Evolutionary conservation across 176 grass and related monocot species (phyloP).

Genomic region (Aegilops speltoides): DNA sequence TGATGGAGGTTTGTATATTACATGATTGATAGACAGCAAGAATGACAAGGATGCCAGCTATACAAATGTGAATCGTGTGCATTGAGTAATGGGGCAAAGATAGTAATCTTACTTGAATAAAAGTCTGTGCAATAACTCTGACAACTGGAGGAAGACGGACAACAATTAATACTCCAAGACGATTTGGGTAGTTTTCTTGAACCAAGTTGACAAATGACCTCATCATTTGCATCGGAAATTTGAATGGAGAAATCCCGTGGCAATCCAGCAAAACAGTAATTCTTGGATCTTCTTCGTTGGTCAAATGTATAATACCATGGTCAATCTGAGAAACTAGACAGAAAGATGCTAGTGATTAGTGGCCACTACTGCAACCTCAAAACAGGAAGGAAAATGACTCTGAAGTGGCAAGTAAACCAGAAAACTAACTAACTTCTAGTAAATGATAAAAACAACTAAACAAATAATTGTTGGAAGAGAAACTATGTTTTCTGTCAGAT

Average conservation of each 20-base stretch:
- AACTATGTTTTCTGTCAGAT: not conserved
- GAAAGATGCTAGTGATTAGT: constrained; percentile 25
- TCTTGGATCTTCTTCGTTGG: constrained; percentile 69
- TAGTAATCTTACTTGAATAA: constrained; percentile 76
- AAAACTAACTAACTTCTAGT: constrained; percentile 2
- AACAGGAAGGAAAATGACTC: constrained; percentile 1
- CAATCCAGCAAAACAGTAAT: constrained; percentile 94
- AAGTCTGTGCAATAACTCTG: constrained; percentile 92
- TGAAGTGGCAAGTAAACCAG: not conserved
- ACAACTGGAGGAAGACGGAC: constrained; percentile 94
- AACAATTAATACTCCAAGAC: constrained; percentile 72
- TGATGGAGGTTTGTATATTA: not conserved
- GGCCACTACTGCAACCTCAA: constrained; percentile 14
- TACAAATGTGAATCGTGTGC: not conserved
- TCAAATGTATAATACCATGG: constrained; percentile 70
- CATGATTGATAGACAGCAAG: not conserved
- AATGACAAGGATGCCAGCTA: not conserved
- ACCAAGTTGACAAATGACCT: constrained; percentile 76
- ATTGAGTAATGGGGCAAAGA: not conserved
- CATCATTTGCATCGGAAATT: constrained; percentile 97
- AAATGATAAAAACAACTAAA: not conserved
- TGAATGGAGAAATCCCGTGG: constrained; percentile 87
- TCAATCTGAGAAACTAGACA: constrained; percentile 94
- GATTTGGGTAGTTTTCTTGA: constrained; percentile 91
- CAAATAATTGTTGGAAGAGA: not conserved